Base-by-base conservation (phyloP, 495 filamentous ascomycete genomes). In the Evansstolkia leycettana region DNA sequence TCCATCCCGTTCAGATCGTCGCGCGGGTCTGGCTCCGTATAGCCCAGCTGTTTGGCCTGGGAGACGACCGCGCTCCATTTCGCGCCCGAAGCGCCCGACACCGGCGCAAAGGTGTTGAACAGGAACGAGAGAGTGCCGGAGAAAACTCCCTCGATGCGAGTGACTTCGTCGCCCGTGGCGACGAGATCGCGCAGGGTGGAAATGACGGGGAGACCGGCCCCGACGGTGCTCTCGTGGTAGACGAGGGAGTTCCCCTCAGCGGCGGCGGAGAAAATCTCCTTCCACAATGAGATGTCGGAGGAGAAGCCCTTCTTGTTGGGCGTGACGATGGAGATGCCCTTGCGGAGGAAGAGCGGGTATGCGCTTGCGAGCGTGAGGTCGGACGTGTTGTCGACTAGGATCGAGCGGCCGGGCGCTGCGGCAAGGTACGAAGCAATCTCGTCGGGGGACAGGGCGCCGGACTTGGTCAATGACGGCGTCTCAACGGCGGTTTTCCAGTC, bases 231-330 rank as follows among this genome's bases (percentile, higher is more conserved):
- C 64, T 98, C 90, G 51, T 96, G 90, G 70, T 85, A 94, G 16
- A 94, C 66, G 38, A 80, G 77, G 7, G 85, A 84, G 18, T 76
- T 77, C 0, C 66, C 72, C 36, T 63, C 43, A 31, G 65, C 62
- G 3, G 76, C 77, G 0, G 78, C 67, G 12, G 63, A 50, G 52
- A 89, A 85, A 48, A 95, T 94, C 31, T 75, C 70, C 41, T 82
- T 65, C 84, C 87, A 98, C 31, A 93, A 63, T 36, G 70, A 60
- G 35, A 82, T 70, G 20, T 70, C 72, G 23, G 75, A 72, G 2
- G 83, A 89, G 59, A 98, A 96, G 3, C 81, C 89, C 58, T 96
- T 95, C 66, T 98, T 98, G 69, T 94, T 98, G 10, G 90, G 87
- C 0, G 90, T 96, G 20, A 94, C 86, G 53, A 96, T 73, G 46